Evolutionary conservation across 2,329 filamentous ascomycete species (phyloP).

Genomic region (Ophiosphaerella herpotricha): DNA sequence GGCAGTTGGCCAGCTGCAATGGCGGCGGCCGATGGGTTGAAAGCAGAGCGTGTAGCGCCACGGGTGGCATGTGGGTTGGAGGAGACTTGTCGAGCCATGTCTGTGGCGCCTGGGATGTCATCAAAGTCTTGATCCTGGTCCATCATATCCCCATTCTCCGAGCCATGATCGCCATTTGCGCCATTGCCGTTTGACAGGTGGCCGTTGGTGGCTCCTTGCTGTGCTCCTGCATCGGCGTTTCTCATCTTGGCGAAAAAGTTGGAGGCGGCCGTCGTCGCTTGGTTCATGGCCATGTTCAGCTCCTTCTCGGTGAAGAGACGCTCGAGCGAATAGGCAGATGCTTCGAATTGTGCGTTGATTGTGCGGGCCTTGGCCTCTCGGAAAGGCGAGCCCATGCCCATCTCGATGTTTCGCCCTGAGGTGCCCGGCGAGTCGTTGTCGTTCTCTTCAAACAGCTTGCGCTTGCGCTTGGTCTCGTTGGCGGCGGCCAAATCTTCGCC

Average conservation of each 20-base stretch:
- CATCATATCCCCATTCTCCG: slow-evolving; percentile 44
- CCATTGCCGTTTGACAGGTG: slow-evolving; percentile 36
- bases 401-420: slow-evolving; percentile 51
- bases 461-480: slow-evolving; percentile 60
- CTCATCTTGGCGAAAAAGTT: slow-evolving; percentile 62
- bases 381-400: slow-evolving; percentile 56
- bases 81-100: slow-evolving; percentile 66
- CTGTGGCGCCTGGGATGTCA: slow-evolving; percentile 52
- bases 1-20: slow-evolving; percentile 48
- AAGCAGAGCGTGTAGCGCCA: slow-evolving; percentile 58
- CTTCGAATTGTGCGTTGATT: slow-evolving; percentile 61
- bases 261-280: slow-evolving; percentile 63
- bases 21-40: slow-evolving; percentile 58
- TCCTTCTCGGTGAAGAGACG: slow-evolving; percentile 71
- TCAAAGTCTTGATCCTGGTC: slow-evolving; percentile 45
- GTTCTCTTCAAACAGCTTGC: slow-evolving; percentile 61
- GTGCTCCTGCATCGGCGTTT: slow-evolving; percentile 32
- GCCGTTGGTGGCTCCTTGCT: slow-evolving; percentile 38
- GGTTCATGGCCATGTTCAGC: slow-evolving; percentile 64
- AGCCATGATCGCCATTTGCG: slow-evolving; percentile 43
- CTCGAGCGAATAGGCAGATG: slow-evolving; percentile 64
- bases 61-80: slow-evolving; percentile 61
- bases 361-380: slow-evolving; percentile 59
- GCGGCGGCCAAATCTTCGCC: slow-evolving; percentile 52
- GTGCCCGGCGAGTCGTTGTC: slow-evolving; percentile 64